A percentile compares a stretch with the other conserved stretches of the same genome.
Evolutionary conservation across 805 yeast genomes (phyloP).

Genomic region (Yarrowia phangngaensis): DNA sequence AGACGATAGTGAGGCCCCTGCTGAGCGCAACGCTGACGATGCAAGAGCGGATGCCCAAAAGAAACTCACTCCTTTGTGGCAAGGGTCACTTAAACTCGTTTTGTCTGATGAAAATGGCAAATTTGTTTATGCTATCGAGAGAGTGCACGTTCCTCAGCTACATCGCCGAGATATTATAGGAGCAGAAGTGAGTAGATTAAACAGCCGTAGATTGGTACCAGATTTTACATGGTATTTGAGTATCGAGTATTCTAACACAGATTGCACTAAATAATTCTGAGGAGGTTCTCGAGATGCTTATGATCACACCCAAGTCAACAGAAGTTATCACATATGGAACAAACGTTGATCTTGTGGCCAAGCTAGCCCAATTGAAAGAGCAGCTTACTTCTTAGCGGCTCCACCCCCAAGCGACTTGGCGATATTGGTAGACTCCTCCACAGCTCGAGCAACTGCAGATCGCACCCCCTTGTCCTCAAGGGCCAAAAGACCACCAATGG

Average conservation of each 20-base stretch:
- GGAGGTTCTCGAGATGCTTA: slow-evolving; percentile 27
- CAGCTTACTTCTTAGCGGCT: slow-evolving; percentile 12
- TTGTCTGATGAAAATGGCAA: background rate
- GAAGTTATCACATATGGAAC: slow-evolving; percentile 25
- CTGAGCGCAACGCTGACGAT: background rate
- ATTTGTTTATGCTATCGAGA: slow-evolving; percentile 12
- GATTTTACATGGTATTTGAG: no score
- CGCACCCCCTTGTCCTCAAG: slow-evolving; percentile 91
- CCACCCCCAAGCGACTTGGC: slow-evolving; percentile 42
- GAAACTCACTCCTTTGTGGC: slow-evolving; percentile 15
- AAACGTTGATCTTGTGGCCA: slow-evolving; percentile 14
- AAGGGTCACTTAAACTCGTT: slow-evolving; percentile 1
- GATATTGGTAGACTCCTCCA: slow-evolving; percentile 86
- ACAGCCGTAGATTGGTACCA: no score
- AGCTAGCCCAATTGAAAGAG: slow-evolving; percentile 4
- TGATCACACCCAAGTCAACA: slow-evolving; percentile 30
- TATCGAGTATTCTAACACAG: slow-evolving; percentile 6
- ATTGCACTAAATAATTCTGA: slow-evolving; percentile 8
- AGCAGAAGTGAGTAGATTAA: slow-evolving; percentile 9
- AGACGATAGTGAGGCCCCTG: slow-evolving; percentile 1
- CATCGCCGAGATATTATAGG: slow-evolving; percentile 10
- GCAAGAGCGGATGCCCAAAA: slow-evolving; percentile 3
- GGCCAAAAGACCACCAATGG: slow-evolving; percentile 88
- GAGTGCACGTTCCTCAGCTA: slow-evolving; percentile 2
- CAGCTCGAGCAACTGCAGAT: slow-evolving; percentile 80